These are phyloP conservation scores for Pleomassaria siparia DNA, from an alignment of 2,329 filamentous ascomycete species.

Conservation along the genomic window DNA sequence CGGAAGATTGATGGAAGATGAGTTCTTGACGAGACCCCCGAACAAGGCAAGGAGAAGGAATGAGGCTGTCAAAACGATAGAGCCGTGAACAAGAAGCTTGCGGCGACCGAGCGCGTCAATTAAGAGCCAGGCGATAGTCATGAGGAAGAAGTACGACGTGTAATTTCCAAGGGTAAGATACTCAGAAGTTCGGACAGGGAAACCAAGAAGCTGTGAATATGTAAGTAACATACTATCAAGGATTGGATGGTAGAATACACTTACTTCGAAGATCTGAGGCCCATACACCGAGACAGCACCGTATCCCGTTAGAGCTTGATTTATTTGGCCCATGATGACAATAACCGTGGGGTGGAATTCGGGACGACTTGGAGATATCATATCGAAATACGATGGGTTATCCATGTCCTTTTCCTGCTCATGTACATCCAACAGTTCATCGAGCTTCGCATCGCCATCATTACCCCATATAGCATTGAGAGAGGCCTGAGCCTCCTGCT, in stretches of 20 bases:
- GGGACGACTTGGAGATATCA: constrained; percentile 56
- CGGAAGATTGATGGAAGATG: constrained; percentile 42
- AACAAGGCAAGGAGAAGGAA: constrained; percentile 57
- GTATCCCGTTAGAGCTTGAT: constrained; percentile 61
- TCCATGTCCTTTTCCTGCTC: constrained; percentile 51
- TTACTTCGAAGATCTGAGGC: constrained; percentile 61
- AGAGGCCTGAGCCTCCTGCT: constrained; percentile 54
- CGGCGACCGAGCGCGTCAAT: constrained; percentile 60
- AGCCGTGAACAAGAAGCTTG: constrained; percentile 57
- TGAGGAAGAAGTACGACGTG: constrained; percentile 61
- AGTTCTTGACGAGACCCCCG: constrained; percentile 51
- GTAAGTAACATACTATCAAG: background rate
- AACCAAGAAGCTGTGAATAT: constrained; percentile 60
- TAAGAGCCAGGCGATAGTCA: constrained; percentile 63
- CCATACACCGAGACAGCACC: constrained; percentile 65
- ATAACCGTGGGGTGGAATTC: constrained; percentile 64
- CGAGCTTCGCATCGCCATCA: constrained; percentile 51
- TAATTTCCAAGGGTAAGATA: constrained; percentile 63
- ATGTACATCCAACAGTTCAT: constrained; percentile 54
- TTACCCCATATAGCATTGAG: constrained; percentile 55
- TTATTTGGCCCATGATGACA: constrained; percentile 64
- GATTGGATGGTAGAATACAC: background rate
- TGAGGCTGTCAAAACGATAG: constrained; percentile 49
- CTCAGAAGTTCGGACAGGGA: constrained; percentile 54
- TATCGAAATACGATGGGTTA: constrained; percentile 56